Evolutionary conservation across 1,284 basidiomycete genomes (phyloP), one percentile per base, ranked within the genome.

Genomic region (Neonothopanus nambi): DNA sequence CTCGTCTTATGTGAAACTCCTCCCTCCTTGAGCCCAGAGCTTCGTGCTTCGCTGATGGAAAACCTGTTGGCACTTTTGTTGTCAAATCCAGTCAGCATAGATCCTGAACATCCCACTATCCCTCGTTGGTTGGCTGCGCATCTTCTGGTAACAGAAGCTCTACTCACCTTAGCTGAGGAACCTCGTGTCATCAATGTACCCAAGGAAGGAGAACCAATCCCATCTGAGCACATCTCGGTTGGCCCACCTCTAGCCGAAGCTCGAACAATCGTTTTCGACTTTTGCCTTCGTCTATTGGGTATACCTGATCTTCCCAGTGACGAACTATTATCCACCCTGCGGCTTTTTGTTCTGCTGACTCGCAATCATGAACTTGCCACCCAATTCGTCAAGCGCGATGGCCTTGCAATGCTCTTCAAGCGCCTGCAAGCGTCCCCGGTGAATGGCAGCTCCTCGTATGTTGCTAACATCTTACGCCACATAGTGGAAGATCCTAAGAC

Each of bases 401-500:
- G 89, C 0, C 69, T 95, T 9, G 59, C 68, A 0, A 67, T 77
- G n/a, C 73, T 95, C 15, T 84, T 95, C 68, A 78, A 79, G 55
- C 80, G 84, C 40, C 73, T 91, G 57, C 83, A 81, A 57, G 67
- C 73, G 6, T 77, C 85, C 0, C 71, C 84, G 15, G 80, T 85
- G 0, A 67, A 78, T 37, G 85, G 89, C 24, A 90, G 88, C 59
- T 91, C 94, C 54, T 85, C 91, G 0, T 91, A 95, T 67, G 82
- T 94, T 44, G 85, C 89, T 18, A 91, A 92, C 64, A 89, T 98
- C 54, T 75, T 98, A 17, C 89, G 97, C 3, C 96, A 99, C 67
- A 74, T 93, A 50, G 83, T 96, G 49, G 97, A 99, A 70, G 90
- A 95, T 59, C 65, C 77, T 4, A 65, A 72, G 5, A 82, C 81